Conservation (phyloP, 2,329 filamentous ascomycete species). For the Ceratocystis harringtonii region DNA sequence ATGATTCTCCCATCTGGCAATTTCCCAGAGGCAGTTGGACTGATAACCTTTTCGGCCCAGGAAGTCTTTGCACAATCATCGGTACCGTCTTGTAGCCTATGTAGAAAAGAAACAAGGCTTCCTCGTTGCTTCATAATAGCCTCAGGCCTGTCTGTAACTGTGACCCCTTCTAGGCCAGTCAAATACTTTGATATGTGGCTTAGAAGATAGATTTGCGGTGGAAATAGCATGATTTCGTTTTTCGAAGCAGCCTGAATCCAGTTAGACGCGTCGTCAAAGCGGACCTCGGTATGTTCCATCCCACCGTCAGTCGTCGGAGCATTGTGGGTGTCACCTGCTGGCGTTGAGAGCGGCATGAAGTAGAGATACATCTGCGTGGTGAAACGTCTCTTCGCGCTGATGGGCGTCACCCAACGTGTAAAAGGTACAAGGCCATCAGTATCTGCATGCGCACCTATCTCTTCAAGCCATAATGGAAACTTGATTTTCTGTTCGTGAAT, state of each 20-base stretch:
- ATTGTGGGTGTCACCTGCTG: conserved; percentile 32
- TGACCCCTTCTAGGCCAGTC: conserved; percentile 10
- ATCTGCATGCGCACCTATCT: conserved; percentile 42
- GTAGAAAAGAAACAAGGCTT: conserved; percentile 28
- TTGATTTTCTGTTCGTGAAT: conserved; percentile 52
- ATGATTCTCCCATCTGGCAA: conserved; percentile 35
- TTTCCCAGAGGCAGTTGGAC: conserved; percentile 35
- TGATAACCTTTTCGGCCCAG: conserved; percentile 48
- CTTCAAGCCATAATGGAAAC: conserved; percentile 51
- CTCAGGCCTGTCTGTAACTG: conserved; percentile 23
- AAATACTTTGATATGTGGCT: conserved; percentile 35
- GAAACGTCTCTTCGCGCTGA: conserved; percentile 58
- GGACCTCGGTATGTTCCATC: conserved; percentile 53
- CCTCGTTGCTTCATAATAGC: conserved; percentile 41
- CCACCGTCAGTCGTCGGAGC: conserved; percentile 59
- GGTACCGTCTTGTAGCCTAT: conserved; percentile 25
- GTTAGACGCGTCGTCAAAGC: conserved; percentile 52
- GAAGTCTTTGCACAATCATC: conserved; percentile 33
- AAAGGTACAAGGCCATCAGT: conserved; percentile 59
- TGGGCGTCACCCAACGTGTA: conserved; percentile 82
- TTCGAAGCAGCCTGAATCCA: conserved; percentile 53
- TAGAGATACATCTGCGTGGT: conserved; percentile 97
- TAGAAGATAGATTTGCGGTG: conserved; percentile 71
- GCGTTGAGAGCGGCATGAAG: conserved; percentile 47
- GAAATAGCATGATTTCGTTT: conserved; percentile 69